Conservation (phyloP, 805 yeast genomes). For the Huiozyma sinensis region DNA sequence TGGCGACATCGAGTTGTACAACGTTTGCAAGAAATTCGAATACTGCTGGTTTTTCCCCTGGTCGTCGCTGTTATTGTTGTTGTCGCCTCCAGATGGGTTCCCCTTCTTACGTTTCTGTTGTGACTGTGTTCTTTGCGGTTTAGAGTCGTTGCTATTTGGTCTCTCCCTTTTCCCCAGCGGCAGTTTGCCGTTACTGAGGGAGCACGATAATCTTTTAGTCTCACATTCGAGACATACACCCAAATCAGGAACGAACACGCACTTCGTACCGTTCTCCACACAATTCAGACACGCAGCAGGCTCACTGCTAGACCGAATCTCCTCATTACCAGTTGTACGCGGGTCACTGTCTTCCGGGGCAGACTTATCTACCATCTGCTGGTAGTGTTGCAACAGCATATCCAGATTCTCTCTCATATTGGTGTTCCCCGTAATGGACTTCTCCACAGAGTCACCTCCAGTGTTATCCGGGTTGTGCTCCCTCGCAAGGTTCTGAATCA, state of each 20-base stretch:
- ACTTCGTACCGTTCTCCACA: conserved; percentile 65
- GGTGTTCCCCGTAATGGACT: neutral
- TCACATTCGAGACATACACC: conserved; percentile 69
- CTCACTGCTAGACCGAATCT: conserved; percentile 28
- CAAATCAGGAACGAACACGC: conserved; percentile 57
- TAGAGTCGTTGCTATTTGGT: neutral
- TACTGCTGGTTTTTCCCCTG: conserved; percentile 8
- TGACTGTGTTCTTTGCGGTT: no score
- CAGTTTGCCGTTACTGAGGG: conserved; percentile 41
- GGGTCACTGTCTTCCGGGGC: conserved; percentile 4
- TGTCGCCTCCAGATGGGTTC: neutral
- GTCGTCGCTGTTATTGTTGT: conserved; percentile 5
- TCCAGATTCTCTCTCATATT: conserved; percentile 19
- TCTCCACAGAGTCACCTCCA: neutral
- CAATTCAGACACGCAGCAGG: conserved; percentile 59
- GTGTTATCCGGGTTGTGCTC: conserved; percentile 6
- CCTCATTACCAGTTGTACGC: neutral
- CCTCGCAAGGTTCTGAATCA: conserved; percentile 17
- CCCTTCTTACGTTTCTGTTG: neutral
- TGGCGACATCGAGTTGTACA: conserved; percentile 9
- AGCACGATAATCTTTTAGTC: conserved; percentile 60
- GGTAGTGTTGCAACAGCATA: conserved; percentile 22
- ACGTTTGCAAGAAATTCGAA: conserved; percentile 18
- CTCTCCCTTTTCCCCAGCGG: neutral
- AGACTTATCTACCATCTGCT: conserved; percentile 14